phyloP scores from a whole-genome alignment of 495 filamentous ascomycete species.

The Talaromyces thailandensis region DNA sequence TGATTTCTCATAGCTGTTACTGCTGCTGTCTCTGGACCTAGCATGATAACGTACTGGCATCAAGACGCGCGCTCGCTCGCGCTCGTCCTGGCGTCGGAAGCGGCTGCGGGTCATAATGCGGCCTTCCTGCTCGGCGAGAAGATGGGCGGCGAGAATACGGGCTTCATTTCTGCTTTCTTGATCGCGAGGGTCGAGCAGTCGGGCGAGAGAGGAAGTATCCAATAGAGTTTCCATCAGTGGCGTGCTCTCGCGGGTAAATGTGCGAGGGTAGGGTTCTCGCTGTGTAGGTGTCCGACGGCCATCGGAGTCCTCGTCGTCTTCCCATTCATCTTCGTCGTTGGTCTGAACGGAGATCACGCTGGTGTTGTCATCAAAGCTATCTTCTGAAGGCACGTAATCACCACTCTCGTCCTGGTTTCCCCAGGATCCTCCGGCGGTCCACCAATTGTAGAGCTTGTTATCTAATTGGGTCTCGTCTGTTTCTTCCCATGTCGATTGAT shows the following conservation, averaged over 20 bases:
- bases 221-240: conserved; percentile 53
- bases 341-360: conserved; percentile 62
- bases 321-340: conserved; percentile 45
- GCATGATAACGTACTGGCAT: conserved; percentile 26
- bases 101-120: conserved; percentile 73
- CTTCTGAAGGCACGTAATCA: conserved; percentile 47
- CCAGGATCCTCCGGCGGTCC: conserved; percentile 72
- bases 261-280: conserved; percentile 28
- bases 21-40: conserved; percentile 6
- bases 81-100: conserved; percentile 56
- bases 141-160: conserved; percentile 69
- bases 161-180: conserved; percentile 74
- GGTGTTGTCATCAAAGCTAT: conserved; percentile 63
- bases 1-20: conserved; percentile 16
- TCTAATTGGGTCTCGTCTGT: conserved; percentile 59
- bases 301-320: conserved; percentile 36
- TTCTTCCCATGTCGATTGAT: conserved; percentile 18
- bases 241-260: conserved; percentile 44
- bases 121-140: conserved; percentile 42
- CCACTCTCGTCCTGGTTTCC: conserved; percentile 69
- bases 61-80: conserved; percentile 58
- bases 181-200: conserved; percentile 74
- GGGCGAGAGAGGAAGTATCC: conserved; percentile 60
- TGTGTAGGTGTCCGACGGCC: conserved; percentile 76
- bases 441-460: conserved; percentile 68